phyloP scores from a whole-genome alignment of 345 rosid species.

The Nasturtium officinale region DNA sequence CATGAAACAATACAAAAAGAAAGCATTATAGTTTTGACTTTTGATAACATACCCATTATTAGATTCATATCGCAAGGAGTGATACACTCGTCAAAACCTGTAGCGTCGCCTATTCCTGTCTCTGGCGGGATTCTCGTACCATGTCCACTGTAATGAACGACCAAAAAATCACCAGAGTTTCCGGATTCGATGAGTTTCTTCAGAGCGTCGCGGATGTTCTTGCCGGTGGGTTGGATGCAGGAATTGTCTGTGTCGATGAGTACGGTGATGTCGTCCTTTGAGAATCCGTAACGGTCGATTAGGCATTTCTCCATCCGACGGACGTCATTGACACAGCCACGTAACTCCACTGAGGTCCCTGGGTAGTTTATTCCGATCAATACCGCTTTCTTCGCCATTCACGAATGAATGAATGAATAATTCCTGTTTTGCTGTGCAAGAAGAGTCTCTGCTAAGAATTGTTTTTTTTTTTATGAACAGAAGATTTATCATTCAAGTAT shows the following conservation, averaged over 20 bases:
- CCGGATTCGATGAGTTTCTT: no score
- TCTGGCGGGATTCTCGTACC: no score
- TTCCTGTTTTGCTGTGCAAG: no score
- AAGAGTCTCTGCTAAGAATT: background rate
- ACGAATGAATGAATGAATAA: background rate
- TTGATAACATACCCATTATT: no score
- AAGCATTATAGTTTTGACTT: no score
- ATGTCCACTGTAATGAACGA: no score
- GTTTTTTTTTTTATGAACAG: background rate
- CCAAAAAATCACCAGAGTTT: no score
- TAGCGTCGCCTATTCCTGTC: no score
- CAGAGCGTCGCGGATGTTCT: slow-evolving; percentile 58
- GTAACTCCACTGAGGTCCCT: slow-evolving; percentile 76
- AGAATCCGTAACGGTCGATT: slow-evolving; percentile 63
- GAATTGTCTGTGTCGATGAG: slow-evolving; percentile 77
- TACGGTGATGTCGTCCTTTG: slow-evolving; percentile 56
- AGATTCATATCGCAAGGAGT: no score
- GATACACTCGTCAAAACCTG: no score
- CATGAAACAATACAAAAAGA: no score
- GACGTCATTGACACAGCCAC: slow-evolving; percentile 92
- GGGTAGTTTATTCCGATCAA: slow-evolving; percentile 87
- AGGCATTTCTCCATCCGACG: slow-evolving; percentile 60
- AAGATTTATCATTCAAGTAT: slow-evolving; percentile 3
- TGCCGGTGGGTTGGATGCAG: slow-evolving; percentile 73
- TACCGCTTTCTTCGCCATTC: slow-evolving; percentile 70